Evolutionary conservation across 192 early-diverging fungal species (phyloP).

Genomic region (Podila epigama): DNA sequence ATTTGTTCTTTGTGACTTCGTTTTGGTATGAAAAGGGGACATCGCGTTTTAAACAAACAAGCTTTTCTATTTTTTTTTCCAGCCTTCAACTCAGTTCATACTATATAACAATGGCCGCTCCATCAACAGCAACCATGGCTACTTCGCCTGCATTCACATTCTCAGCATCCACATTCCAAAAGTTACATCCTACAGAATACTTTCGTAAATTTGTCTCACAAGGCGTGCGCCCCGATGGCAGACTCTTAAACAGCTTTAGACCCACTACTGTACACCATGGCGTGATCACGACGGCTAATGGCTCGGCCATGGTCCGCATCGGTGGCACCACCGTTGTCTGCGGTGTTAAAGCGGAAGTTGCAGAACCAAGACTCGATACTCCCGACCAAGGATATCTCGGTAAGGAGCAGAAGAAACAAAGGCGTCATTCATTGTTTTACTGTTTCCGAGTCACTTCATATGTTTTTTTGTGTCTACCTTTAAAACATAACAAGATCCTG

Average conservation of each 20-base stretch:
- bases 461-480: not conserved
- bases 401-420: constrained; percentile 24
- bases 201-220: constrained; percentile 83
- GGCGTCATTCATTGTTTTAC: not conserved
- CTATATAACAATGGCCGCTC: not conserved
- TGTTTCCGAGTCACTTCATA: not conserved
- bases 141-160: constrained; percentile 45
- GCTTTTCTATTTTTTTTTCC: not conserved
- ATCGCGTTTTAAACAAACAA: not conserved
- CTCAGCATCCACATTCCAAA: constrained; percentile 78
- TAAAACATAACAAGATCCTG: not conserved
- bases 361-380: constrained; percentile 72
- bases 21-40: not conserved
- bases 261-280: constrained; percentile 68
- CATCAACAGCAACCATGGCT: not conserved
- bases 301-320: constrained; percentile 85
- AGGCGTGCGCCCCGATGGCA: constrained; percentile 83
- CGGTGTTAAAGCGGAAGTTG: constrained; percentile 94
- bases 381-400: constrained; percentile 85
- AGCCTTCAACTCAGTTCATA: not conserved
- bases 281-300: constrained; percentile 80
- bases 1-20: too few species aligned
- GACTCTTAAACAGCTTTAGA: constrained; percentile 74
- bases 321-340: constrained; percentile 92
- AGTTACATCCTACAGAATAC: constrained; percentile 88